Base-by-base conservation (phyloP, 108 stramenopile species). In the Chaetoceros muelleri region DNA sequence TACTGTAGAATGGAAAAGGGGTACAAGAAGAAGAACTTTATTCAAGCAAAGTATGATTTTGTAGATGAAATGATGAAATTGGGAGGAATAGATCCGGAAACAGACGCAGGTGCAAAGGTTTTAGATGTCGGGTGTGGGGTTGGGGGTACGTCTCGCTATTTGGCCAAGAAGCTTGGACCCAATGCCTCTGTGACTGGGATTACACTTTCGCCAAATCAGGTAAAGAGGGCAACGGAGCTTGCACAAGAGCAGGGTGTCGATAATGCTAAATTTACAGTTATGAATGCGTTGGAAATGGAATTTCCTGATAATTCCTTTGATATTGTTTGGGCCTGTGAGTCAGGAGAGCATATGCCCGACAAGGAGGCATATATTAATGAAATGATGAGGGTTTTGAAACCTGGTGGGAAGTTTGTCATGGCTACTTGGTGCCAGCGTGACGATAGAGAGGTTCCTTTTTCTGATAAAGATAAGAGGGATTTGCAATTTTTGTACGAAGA, bases 321-420 rank as follows among this genome's bases (percentile, higher is more conserved):
- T 66, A 85, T 95, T 31, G 96, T 97, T 30, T 97, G 96, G 96
- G 96, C 93, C 1, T 97, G 96, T 69, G 96, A 97, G 75, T 78
- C 75, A 58, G 96, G 96, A 25, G 96, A 97, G 72, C 96, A 97
- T 81, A 97, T 97, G 96, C 96, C 96, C 5, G 94, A 95, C 76
- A 97, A 97, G 80, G 76, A 87, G 53, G 76, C 78, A 54, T 96
- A 95, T 74, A 92, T 96, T 47, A 75, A 87, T 48, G 88, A 97
- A 73, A 97, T 97, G 96, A 89, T 91, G 82, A 74, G 96, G 47
- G 96, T 97, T 7, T 73, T 97, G 54, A 97, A 97, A 62, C 96
- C 96, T 10, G 96, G 96, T 34, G 96, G 96, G 30, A 90, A 82
- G 58, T 86, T 94, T 28, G 92, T 98, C 57, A 94, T 98, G 74